A percentile compares a stretch with the other conserved stretches of the same genome.
phyloP scores from a whole-genome alignment of 768 basidiomycete genomes.

The Termitomyces sp. region DNA sequence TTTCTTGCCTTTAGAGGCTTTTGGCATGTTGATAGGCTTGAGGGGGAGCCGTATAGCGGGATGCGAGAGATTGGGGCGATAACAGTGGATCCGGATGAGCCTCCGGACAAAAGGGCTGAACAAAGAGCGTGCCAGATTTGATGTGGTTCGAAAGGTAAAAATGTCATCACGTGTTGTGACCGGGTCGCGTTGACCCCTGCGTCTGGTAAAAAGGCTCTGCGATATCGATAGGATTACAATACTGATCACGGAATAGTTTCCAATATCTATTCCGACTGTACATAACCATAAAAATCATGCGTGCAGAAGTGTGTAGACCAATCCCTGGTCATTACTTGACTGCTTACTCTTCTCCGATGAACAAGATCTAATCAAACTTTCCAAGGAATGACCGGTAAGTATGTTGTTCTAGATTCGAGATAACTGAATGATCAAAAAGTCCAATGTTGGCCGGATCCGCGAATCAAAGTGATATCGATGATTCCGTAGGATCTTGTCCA shows the following conservation, averaged over 20 bases:
- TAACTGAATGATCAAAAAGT: too few species aligned
- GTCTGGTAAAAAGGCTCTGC: too few species aligned
- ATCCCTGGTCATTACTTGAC: background rate
- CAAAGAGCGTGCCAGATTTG: conserved; percentile 8
- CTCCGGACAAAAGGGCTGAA: conserved; percentile 1
- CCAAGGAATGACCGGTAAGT: too few species aligned
- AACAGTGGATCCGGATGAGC: conserved; percentile 5
- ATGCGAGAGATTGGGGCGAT: background rate
- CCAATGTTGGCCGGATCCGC: background rate
- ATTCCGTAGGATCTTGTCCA: background rate
- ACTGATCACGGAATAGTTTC: background rate
- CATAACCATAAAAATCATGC: background rate
- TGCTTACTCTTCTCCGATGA: background rate
- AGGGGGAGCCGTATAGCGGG: background rate
- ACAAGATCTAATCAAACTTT: background rate
- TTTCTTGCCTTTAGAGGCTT: conserved; percentile 28
- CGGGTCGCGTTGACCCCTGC: background rate
- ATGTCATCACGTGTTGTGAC: conserved; percentile 7
- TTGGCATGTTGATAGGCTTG: conserved; percentile 12
- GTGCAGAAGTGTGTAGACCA: background rate
- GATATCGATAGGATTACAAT: too few species aligned
- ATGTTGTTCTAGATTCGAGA: too few species aligned
- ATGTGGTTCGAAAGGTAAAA: background rate
- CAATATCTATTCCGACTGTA: background rate
- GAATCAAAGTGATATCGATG: background rate